Base-by-base conservation (phyloP, 2,329 filamentous ascomycete genomes). In the Bipolaris gigantea region DNA sequence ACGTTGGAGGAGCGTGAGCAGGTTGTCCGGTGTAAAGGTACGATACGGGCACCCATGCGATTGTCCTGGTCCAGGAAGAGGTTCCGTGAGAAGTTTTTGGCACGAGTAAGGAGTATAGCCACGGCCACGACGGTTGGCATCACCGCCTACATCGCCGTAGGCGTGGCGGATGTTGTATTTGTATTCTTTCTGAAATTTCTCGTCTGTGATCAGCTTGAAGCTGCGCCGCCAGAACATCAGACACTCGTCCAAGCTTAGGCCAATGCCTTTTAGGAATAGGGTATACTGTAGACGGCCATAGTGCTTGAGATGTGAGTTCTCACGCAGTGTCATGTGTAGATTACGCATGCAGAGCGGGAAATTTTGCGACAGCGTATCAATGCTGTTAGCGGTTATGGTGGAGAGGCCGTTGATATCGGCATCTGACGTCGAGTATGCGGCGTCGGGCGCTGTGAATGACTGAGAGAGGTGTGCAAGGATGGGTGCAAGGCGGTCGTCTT, bases 171-270 rank as follows among this genome's bases (percentile, higher is more conserved):
- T 85, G 73, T 99, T 97, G 82, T 99, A 99, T 40, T 89, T 85
- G 77, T 99, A 97, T 72, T 97, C 92, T 71, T 97, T 97, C 76
- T 95, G 95, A 82, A 97, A 99, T 33, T 88, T 88, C 67, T 97
- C 93, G 68, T 97, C 94, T 0, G 90, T 92, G 60, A 95, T 85
- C 62, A 91, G 89, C 72, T 86, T 86, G 83, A 99, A 97, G 25
- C 83, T 81, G 58, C 85, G 83, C 10, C 94, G 87, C 94, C 94
- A 99, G 79, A 99, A 99, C 11, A 91, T 65, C 21, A 99, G 83
- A 64, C 86, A 91, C 75, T 99, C 93, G 69, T 97, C 92, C n/a
- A 99, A 79, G 59, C 85, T 91, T 25, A 99, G 80, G 0, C 94
- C 94, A 55, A 97, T 91, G 38, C 94, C 94, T 76, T 99, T 99